Conservation (phyloP, 1,284 basidiomycete genomes). For the Rugosomyces carneus region DNA sequence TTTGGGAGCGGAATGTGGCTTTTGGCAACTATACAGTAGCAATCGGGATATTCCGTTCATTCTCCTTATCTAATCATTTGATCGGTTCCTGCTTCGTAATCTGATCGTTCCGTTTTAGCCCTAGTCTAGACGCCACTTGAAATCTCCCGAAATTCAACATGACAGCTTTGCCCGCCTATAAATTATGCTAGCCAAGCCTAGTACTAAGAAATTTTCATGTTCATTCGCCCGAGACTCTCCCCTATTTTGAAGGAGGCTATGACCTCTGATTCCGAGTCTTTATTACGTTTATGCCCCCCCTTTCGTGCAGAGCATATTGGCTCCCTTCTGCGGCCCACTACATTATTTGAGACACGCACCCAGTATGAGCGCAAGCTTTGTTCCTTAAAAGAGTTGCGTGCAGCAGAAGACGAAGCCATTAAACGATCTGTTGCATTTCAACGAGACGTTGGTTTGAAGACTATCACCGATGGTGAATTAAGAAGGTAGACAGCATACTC, state of each 20-base stretch:
- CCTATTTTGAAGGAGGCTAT: slow-evolving; percentile 12
- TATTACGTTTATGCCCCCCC: slow-evolving; percentile 31
- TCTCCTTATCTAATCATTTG: not conserved
- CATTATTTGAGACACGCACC: slow-evolving; percentile 42
- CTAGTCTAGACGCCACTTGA: not conserved
- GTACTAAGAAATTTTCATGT: not conserved
- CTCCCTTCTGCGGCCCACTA: slow-evolving; percentile 50
- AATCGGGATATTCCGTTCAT: slow-evolving; percentile 25
- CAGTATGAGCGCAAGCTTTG: slow-evolving; percentile 36
- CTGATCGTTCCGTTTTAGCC: not conserved
- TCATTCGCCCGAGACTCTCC: not conserved
- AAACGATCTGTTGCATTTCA: slow-evolving; percentile 46
- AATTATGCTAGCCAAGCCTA: not conserved
- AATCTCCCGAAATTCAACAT: not conserved
- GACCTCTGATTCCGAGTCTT: slow-evolving; percentile 7
- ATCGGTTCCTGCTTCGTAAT: not conserved
- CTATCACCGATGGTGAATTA: slow-evolving; percentile 60
- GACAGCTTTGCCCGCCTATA: too few relatives aligned
- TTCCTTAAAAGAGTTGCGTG: slow-evolving; percentile 35
- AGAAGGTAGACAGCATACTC: slow-evolving; percentile 26
- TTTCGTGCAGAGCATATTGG: slow-evolving; percentile 55
- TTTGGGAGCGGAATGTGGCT: slow-evolving; percentile 29
- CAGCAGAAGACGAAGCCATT: slow-evolving; percentile 50
- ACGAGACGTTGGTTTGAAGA: slow-evolving; percentile 42
- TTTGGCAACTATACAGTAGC: slow-evolving; percentile 29